Evolutionary conservation across 306 rosid genomes (phyloP).

Genomic region (Lathyrus aphaca): DNA sequence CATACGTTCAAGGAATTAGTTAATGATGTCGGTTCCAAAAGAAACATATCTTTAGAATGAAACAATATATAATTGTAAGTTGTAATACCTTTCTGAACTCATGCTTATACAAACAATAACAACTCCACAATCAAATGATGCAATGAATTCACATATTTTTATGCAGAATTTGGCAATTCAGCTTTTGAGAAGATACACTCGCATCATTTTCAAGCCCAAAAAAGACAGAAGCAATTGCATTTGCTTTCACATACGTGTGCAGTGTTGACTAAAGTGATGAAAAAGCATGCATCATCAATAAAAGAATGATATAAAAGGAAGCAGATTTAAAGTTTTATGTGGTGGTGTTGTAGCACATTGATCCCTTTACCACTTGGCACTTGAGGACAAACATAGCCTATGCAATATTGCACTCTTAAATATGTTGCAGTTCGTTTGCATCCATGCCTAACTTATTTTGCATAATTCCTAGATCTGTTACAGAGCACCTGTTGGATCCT

Average conservation of each 20-base stretch:
- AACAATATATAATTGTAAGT: no score
- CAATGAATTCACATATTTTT: not conserved
- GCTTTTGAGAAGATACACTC: not conserved
- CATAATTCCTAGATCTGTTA: not conserved
- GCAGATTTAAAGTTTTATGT: not conserved
- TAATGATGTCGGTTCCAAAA: no score
- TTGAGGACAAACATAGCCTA: not conserved
- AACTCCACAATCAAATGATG: not conserved
- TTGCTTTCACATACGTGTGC: not conserved
- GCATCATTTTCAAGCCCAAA: slow-evolving; percentile 7
- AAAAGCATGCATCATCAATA: not conserved
- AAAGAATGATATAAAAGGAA: not conserved
- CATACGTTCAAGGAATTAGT: no score
- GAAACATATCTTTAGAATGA: no score
- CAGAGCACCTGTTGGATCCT: no score
- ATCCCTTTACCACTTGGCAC: not conserved
- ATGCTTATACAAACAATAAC: no score
- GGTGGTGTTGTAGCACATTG: not conserved
- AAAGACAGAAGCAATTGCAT: not conserved
- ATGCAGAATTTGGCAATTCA: slow-evolving; percentile 5
- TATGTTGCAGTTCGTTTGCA: not conserved
- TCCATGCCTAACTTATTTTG: not conserved
- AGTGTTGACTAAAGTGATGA: not conserved
- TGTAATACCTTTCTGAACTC: no score
- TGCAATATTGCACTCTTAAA: not conserved